Percentiles rank a stretch among this genome's conserved stretches.
phyloP scores from a whole-genome alignment of 225 moss, liverwort and hornwort genomes.

The Marchantia polymorpha region DNA sequence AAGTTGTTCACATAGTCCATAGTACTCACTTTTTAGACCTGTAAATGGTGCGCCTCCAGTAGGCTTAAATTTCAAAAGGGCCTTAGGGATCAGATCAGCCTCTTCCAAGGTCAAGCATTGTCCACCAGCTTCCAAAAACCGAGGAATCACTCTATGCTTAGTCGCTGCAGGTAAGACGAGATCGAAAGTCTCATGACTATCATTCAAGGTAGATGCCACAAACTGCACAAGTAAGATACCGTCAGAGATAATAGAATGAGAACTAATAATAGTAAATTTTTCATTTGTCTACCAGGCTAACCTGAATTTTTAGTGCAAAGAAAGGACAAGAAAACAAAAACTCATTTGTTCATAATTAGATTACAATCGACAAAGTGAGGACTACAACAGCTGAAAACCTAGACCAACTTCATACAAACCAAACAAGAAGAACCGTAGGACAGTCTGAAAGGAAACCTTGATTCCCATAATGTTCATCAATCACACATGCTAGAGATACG shows the following conservation, averaged over 20 bases:
- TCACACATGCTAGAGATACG: too few species aligned
- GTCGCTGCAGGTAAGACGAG: slow-evolving; percentile 38
- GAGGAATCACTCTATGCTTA: slow-evolving; percentile 37
- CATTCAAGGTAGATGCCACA: slow-evolving; percentile 42
- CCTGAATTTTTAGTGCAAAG: neutral
- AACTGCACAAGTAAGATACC: slow-evolving; percentile 36
- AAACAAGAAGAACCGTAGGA: too few species aligned
- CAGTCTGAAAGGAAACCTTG: too few species aligned
- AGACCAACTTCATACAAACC: too few species aligned
- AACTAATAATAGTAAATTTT: neutral
- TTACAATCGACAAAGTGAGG: too few species aligned
- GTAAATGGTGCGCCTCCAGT: slow-evolving; percentile 31
- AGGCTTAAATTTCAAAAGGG: slow-evolving; percentile 38
- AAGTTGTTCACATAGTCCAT: slow-evolving; percentile 41
- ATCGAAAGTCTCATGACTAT: slow-evolving; percentile 40
- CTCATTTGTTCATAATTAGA: too few species aligned
- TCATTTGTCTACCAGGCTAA: neutral
- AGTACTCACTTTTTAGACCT: slow-evolving; percentile 35
- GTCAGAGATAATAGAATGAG: neutral
- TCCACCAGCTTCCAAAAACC: slow-evolving; percentile 22
- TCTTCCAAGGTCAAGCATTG: slow-evolving; percentile 38
- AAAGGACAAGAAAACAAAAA: neutral
- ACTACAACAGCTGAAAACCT: too few species aligned
- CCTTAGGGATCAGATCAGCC: slow-evolving; percentile 45
- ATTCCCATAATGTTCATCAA: too few species aligned